Percentiles rank a stretch among this genome's conserved stretches.
Evolutionary conservation across 345 rosid genomes (phyloP).

Genomic region (Anacardium occidentale): DNA sequence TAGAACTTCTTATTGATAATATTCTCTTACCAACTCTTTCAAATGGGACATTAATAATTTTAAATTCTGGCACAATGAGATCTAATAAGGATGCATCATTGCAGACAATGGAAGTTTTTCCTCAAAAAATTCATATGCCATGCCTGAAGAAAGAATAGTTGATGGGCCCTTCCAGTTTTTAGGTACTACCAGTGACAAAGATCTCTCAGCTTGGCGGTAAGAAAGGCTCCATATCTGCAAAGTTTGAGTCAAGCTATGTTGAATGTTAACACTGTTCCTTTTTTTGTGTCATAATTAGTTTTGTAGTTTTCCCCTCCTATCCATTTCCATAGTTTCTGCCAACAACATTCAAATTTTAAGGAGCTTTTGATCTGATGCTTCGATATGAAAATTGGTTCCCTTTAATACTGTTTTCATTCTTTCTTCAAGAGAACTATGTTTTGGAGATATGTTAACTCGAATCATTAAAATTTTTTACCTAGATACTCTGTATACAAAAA

Average conservation of each 20-base stretch:
- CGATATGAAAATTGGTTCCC: slow-evolving; percentile 6
- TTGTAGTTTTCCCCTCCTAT: background rate
- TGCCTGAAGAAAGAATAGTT: slow-evolving; percentile 38
- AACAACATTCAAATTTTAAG: background rate
- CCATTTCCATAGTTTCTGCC: background rate
- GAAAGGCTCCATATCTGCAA: slow-evolving; percentile 22
- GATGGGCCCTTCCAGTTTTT: slow-evolving; percentile 31
- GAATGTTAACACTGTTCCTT: background rate
- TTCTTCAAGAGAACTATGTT: background rate
- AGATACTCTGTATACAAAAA: slow-evolving; percentile 1
- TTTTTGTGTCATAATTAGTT: background rate
- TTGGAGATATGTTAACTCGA: slow-evolving; percentile 16
- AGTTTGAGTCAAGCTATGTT: slow-evolving; percentile 6
- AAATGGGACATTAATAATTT: slow-evolving; percentile 11
- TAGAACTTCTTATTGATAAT: slow-evolving; percentile 15
- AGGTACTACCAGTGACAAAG: slow-evolving; percentile 24
- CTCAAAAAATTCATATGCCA: slow-evolving; percentile 34
- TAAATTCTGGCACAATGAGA: slow-evolving; percentile 15
- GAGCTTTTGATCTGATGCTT: background rate
- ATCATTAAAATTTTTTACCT: slow-evolving; percentile 2
- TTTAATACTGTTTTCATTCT: background rate
- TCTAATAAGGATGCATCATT: slow-evolving; percentile 35
- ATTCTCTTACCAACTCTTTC: slow-evolving; percentile 18
- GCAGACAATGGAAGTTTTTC: slow-evolving; percentile 50
- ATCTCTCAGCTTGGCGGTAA: slow-evolving; percentile 48